phyloP scores from a whole-genome alignment of 257 asterid genomes.

The Solanum chiquidenum region DNA sequence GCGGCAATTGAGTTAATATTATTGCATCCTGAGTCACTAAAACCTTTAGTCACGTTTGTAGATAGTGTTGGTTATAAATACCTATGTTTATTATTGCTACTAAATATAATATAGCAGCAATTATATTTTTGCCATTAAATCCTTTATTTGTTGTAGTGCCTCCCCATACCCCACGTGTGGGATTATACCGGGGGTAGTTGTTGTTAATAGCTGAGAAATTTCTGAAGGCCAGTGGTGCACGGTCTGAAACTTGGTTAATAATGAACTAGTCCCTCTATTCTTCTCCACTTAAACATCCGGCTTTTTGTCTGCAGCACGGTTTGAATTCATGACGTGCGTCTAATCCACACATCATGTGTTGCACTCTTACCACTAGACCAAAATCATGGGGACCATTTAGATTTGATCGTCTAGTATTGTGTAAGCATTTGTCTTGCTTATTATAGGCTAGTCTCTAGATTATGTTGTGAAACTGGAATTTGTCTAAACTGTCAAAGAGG shows the following conservation, averaged over 20 bases:
- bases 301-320: neutral
- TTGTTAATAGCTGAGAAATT: neutral
- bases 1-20: too few species aligned
- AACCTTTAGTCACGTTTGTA: too few species aligned
- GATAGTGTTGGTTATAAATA: too few species aligned
- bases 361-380: neutral
- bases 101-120: too few species aligned
- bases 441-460: neutral
- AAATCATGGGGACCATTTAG: neutral
- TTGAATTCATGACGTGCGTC: neutral
- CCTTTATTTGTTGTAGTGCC: too few species aligned
- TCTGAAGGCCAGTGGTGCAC: neutral
- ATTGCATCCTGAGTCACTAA: too few species aligned
- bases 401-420: neutral
- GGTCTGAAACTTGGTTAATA: neutral
- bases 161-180: too few species aligned
- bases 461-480: neutral
- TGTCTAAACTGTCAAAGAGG: neutral
- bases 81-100: too few species aligned
- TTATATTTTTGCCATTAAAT: too few species aligned
- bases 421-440: neutral
- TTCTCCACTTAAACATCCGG: neutral
- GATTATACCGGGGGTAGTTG: neutral
- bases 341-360: neutral
- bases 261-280: neutral